Evolutionary conservation across 2,329 filamentous ascomycete genomes (phyloP).

Genomic region (Xylariaceae sp.): DNA sequence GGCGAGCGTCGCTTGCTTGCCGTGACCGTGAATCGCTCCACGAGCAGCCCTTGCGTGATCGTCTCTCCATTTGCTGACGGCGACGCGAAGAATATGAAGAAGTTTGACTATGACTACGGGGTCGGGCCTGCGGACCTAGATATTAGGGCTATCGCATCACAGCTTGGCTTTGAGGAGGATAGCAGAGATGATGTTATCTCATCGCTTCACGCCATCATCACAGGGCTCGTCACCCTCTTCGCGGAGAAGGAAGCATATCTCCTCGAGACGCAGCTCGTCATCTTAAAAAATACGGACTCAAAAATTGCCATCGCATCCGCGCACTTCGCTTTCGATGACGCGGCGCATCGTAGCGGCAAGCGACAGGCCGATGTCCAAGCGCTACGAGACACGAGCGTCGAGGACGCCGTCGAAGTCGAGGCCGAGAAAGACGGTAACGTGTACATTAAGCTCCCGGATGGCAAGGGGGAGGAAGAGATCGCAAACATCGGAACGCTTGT

Average conservation of each 20-base stretch:
- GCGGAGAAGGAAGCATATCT: slow-evolving; percentile 70
- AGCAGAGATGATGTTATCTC: slow-evolving; percentile 44
- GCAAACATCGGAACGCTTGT: slow-evolving; percentile 79
- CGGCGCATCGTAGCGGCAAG: slow-evolving; percentile 67
- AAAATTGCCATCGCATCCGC: slow-evolving; percentile 59
- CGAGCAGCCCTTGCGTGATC: slow-evolving; percentile 68
- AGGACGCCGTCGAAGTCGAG: slow-evolving; percentile 64
- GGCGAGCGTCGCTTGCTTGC: slow-evolving; percentile 59
- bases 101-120: slow-evolving; percentile 68
- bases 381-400: slow-evolving; percentile 57
- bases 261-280: slow-evolving; percentile 58
- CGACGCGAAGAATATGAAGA: slow-evolving; percentile 53
- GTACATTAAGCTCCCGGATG: slow-evolving; percentile 66
- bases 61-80: slow-evolving; percentile 58
- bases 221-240: slow-evolving; percentile 64
- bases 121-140: slow-evolving; percentile 47
- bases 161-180: slow-evolving; percentile 60
- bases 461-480: slow-evolving; percentile 44
- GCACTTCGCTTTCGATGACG: slow-evolving; percentile 72
- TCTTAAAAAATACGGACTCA: slow-evolving; percentile 40
- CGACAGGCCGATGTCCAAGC: slow-evolving; percentile 67
- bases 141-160: slow-evolving; percentile 49
- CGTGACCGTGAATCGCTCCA: slow-evolving; percentile 69
- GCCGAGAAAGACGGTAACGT: slow-evolving; percentile 77
- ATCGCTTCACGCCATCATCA: slow-evolving; percentile 57